A percentile compares a stretch with the other conserved stretches of the same genome.
These are phyloP conservation scores for Trichoderma aggressivum DNA, from an alignment of 2,329 filamentous ascomycete species.

Conservation along the genomic window DNA sequence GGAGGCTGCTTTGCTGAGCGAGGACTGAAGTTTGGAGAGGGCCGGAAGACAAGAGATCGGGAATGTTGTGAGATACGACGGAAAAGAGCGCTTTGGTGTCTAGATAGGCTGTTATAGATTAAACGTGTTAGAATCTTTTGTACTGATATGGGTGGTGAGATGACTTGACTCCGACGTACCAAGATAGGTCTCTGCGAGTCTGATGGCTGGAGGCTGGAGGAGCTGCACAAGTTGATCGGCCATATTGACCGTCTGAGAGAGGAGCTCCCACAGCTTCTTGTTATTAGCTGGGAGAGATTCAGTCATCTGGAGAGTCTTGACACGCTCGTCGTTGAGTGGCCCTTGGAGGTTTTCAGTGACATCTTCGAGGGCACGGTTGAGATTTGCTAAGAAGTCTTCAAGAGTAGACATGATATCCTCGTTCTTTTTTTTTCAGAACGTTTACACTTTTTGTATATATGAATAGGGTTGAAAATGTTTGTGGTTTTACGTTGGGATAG, in stretches of 20 bases:
- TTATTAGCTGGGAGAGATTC: neutral
- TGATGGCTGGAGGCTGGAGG: conserved; percentile 5
- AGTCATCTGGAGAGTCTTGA: neutral
- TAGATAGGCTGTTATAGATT: neutral
- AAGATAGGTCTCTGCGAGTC: conserved; percentile 11
- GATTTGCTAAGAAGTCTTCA: neutral
- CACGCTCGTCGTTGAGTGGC: neutral
- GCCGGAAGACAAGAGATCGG: neutral
- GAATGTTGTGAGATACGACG: conserved; percentile 7
- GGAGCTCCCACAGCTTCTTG: neutral
- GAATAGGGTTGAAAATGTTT: neutral
- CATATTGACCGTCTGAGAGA: conserved; percentile 2
- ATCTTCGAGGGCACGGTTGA: neutral
- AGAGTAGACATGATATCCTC: neutral
- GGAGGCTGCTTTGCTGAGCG: neutral
- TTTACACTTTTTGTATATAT: neutral
- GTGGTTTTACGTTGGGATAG: too few relatives aligned
- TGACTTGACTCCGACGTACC: neutral
- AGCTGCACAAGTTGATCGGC: conserved; percentile 6
- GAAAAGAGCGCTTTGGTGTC: conserved; percentile 14
- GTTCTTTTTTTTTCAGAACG: neutral
- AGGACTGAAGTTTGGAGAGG: neutral
- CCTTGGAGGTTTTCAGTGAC: neutral
- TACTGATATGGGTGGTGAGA: neutral
- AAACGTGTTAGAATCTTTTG: neutral